phyloP scores from a whole-genome alignment of 202 grass and related monocot genomes.

The Brachypodium distachyon region DNA sequence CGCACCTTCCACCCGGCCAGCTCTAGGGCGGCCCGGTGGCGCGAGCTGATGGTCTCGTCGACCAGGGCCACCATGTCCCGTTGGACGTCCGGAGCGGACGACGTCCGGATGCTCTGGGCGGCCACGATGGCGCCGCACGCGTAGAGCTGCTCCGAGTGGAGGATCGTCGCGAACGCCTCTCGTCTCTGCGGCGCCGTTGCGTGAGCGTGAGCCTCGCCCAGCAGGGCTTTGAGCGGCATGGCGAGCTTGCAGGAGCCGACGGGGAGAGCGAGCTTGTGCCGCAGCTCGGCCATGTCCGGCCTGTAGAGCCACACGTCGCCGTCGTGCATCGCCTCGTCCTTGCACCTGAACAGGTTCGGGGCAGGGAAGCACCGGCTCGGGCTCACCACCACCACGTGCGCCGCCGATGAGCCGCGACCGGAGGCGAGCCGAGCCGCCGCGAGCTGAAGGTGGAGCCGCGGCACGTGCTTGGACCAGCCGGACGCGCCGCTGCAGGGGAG shows the following conservation, averaged over 20 bases:
- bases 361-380: conserved; percentile 57
- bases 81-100: conserved; percentile 13
- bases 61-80: conserved; percentile 48
- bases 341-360: conserved; percentile 61
- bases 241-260: conserved; percentile 68
- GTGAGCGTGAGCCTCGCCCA: no score
- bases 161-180: conserved; percentile 61
- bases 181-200: conserved; percentile 1
- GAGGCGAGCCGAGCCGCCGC: conserved; percentile 35
- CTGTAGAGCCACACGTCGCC: conserved; percentile 68
- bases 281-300: conserved; percentile 27
- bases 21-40: conserved; percentile 26
- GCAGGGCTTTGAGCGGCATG: conserved; percentile 47
- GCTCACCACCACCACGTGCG: conserved; percentile 55
- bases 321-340: conserved; percentile 35
- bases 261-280: conserved; percentile 51
- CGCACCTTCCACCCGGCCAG: conserved; percentile 30
- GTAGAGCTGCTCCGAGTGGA: conserved; percentile 57
- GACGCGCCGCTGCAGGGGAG: conserved; percentile 42
- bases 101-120: conserved; percentile 45
- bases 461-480: conserved; percentile 72
- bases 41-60: conserved; percentile 39
- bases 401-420: background rate
- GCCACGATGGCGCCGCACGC: conserved; percentile 50
- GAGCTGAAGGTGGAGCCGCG: conserved; percentile 70